phyloP scores from a whole-genome alignment of 208 protist genomes.

The Trypanosoma scelopori region DNA sequence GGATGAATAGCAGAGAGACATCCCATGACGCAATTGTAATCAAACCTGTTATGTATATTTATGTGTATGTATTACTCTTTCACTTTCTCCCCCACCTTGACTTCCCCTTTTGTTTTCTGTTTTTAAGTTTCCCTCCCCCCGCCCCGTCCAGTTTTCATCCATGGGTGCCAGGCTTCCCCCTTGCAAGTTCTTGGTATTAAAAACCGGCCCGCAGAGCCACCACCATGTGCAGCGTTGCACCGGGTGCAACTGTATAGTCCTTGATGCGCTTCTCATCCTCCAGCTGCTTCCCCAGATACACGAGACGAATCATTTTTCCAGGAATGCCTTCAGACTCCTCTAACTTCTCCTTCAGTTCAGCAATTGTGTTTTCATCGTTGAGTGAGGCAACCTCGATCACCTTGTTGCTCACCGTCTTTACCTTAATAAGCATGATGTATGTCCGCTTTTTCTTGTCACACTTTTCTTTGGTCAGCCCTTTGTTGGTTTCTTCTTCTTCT shows the following conservation, averaged over 20 bases:
- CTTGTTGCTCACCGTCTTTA: constrained; percentile 72
- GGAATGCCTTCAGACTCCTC: constrained; percentile 82
- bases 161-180: too few species aligned
- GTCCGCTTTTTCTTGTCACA: too few species aligned
- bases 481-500: background rate
- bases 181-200: constrained; percentile 6
- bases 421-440: constrained; percentile 53
- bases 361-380: constrained; percentile 75
- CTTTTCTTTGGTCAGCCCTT: too few species aligned
- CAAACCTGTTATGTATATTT: too few species aligned
- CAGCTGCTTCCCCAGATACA: constrained; percentile 74
- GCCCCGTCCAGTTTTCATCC: too few species aligned
- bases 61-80: too few species aligned
- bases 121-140: background rate
- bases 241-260: constrained; percentile 62
- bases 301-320: constrained; percentile 76
- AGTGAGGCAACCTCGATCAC: constrained; percentile 68
- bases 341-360: constrained; percentile 74
- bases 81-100: too few species aligned
- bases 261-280: constrained; percentile 64
- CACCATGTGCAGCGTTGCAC: constrained; percentile 76
- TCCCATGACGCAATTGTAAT: too few species aligned
- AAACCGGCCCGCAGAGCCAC: constrained; percentile 65
- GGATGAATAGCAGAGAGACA: too few species aligned
- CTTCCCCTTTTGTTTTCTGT: background rate